Base-by-base conservation (phyloP, 768 basidiomycete species). In the Kockovaella imperatae region DNA sequence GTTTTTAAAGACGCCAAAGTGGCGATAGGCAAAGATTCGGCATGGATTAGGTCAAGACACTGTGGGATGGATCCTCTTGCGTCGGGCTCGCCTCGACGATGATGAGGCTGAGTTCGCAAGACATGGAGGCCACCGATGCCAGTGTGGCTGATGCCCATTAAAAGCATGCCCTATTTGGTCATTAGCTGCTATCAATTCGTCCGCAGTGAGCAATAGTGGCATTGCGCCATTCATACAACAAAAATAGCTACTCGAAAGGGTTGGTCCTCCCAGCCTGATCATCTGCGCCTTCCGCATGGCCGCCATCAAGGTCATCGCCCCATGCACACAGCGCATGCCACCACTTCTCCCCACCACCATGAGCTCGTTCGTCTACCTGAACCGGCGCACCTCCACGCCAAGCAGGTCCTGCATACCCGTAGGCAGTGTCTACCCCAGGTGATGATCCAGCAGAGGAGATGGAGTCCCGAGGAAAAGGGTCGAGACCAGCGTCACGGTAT, bases 271-370 rank as follows among this genome's bases (percentile, higher is more conserved):
- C 69, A 2, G 65, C 68, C 50, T 70, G 59, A 25, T 58, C 53
- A 42, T 45, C 59, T 10, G 10, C n/a, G n/a, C 31, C 60, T 24
- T 67, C 61, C 13, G 48, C 58, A 24, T 59, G 57, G 3, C 67
- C 67, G 20, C 65, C 67, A 46, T 70, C 69, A 35, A 70, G 42
- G 47, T 70, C 69, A 17, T 45, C 36, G 5, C 69, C 69, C 69
- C 69, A 70, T 6, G 69, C 60, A 42, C 69, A 70, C 5, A 70
- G 47, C 18, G 69, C 67, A 57, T 68, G 60, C 69, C 69, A 70
- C 69, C 69, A 70, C 47, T 60, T 61, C 18, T 70, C 69, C 40
- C 42, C 30, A 28, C 31, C n/a, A n/a, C 31, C 39, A 32, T 35
- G 24, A 8, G 30, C 18, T 31, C n/a, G 35, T 23, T 41, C 31